Evolutionary conservation across 192 early-diverging fungal genomes (phyloP), one percentile per base, ranked within the genome.

Genomic region (Mycoemilia scoparia): DNA sequence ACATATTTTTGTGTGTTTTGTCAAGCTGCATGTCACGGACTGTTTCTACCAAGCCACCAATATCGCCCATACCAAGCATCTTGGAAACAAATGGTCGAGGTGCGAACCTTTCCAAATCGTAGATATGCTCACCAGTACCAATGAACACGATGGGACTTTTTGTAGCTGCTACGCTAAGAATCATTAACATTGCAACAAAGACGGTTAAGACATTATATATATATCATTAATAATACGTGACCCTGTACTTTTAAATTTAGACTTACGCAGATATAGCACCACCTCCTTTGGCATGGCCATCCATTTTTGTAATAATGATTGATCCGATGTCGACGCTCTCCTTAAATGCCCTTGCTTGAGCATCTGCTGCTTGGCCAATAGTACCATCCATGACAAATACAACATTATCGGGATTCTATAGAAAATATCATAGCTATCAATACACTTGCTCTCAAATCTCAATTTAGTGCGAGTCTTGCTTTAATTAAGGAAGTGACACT

Each of bases 371-470:
- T 58, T 96, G 91, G 37, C 91, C 91, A 54, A 96, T 96, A 0
- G 91, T 87, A 25, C 84, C 91, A 53, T 96, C 91, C 89, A 96
- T 91, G 15, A 96, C 88, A 69, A 96, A 93, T 34, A 96, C 88
- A 13, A 77, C 76, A 50, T 84, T 75, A 49, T 91, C 73, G 4
- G 91, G 91, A 39, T 71, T 66, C n/a, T n/a, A n/a, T n/a, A n/a
- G n/a, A n/a, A n/a, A n/a, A n/a, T n/a, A n/a, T n/a, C n/a, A n/a
- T 66, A 68, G 47, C 14, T 24, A 21, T n/a, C n/a, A n/a, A n/a
- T n/a, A n/a, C n/a, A n/a, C n/a, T n/a, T n/a, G n/a, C n/a, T n/a
- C n/a, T n/a, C n/a, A n/a, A n/a, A n/a, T n/a, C n/a, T n/a, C n/a
- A n/a, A n/a, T n/a, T n/a, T n/a, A n/a, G n/a, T n/a, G n/a, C n/a